Evolutionary conservation across 495 filamentous ascomycete species (phyloP).

Genomic region (Aspergillus cristatus): DNA sequence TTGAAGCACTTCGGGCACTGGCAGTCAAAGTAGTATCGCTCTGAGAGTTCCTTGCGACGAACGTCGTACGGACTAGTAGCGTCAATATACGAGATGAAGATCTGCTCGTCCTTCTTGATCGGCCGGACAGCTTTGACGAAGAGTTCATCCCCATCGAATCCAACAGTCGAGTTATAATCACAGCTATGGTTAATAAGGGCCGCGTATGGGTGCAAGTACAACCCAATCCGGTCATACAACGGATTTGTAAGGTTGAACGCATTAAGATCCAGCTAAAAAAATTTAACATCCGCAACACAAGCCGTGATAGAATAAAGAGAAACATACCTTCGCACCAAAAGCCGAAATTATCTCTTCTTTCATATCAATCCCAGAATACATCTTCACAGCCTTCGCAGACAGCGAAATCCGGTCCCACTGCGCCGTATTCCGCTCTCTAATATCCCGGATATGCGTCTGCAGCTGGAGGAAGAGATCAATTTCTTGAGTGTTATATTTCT

Average conservation of each 20-base stretch:
- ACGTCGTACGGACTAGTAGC: conserved; percentile 38
- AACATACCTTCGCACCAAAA: conserved; percentile 35
- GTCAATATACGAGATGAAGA: conserved; percentile 64
- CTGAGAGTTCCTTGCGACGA: conserved; percentile 43
- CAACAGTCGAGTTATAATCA: conserved; percentile 54
- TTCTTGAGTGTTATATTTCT: conserved; percentile 25
- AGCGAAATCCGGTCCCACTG: conserved; percentile 41
- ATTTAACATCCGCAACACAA: background rate
- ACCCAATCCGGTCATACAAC: conserved; percentile 50
- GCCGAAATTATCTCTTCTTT: conserved; percentile 27
- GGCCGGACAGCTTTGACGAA: conserved; percentile 35
- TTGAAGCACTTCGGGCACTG: conserved; percentile 44
- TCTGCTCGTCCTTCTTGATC: conserved; percentile 48
- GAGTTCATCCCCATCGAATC: conserved; percentile 46
- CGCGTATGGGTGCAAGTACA: conserved; percentile 49
- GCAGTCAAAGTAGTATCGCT: conserved; percentile 60
- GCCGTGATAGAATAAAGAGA: conserved; percentile 1
- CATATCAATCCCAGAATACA: conserved; percentile 38
- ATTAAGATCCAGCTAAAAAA: conserved; percentile 42
- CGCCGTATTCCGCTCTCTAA: conserved; percentile 20
- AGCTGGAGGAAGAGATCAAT: conserved; percentile 34
- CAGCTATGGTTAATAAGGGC: conserved; percentile 63
- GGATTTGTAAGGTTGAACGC: conserved; percentile 51
- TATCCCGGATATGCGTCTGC: conserved; percentile 40
- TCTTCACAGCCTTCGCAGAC: conserved; percentile 43